phyloP scores from a whole-genome alignment of 1,284 basidiomycete species.

The Naganishia sp. region DNA sequence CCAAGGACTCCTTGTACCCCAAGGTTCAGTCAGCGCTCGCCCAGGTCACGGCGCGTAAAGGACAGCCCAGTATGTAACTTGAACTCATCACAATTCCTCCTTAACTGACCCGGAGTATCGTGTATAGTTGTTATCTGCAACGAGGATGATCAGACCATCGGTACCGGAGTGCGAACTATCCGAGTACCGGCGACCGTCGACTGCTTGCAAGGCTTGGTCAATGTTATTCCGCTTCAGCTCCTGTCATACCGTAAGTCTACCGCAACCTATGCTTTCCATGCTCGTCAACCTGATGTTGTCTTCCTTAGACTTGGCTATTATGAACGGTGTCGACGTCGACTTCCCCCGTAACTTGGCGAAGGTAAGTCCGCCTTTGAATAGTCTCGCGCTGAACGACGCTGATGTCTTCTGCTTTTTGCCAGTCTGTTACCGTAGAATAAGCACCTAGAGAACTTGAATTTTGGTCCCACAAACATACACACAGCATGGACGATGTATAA shows the following conservation, averaged over 20 bases:
- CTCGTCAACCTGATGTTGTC: neutral
- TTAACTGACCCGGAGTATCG: constrained; percentile 2
- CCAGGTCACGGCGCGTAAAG: constrained; percentile 96
- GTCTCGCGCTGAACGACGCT: neutral
- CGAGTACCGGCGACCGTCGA: constrained; percentile 93
- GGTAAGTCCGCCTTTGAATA: constrained; percentile 26
- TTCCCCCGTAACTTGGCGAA: constrained; percentile 91
- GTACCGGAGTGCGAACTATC: constrained; percentile 74
- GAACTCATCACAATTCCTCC: neutral
- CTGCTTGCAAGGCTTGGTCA: constrained; percentile 91
- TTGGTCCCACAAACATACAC: neutral
- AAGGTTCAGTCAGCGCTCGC: constrained; percentile 95
- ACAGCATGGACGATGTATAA: constrained; percentile 27
- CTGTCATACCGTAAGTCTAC: constrained; percentile 72
- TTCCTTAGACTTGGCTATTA: constrained; percentile 73
- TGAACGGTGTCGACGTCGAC: constrained; percentile 95
- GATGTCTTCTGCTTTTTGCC: neutral
- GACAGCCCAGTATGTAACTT: constrained; percentile 65
- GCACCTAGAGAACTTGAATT: neutral
- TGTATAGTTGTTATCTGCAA: constrained; percentile 81
- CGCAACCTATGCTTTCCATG: constrained; percentile 68
- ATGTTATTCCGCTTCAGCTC: constrained; percentile 94
- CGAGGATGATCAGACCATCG: constrained; percentile 82
- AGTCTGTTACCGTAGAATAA: constrained; percentile 24
- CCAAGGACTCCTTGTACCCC: constrained; percentile 95